Base-by-base conservation (phyloP, 2,329 filamentous ascomycete genomes). In the Grosmannia huntii region DNA sequence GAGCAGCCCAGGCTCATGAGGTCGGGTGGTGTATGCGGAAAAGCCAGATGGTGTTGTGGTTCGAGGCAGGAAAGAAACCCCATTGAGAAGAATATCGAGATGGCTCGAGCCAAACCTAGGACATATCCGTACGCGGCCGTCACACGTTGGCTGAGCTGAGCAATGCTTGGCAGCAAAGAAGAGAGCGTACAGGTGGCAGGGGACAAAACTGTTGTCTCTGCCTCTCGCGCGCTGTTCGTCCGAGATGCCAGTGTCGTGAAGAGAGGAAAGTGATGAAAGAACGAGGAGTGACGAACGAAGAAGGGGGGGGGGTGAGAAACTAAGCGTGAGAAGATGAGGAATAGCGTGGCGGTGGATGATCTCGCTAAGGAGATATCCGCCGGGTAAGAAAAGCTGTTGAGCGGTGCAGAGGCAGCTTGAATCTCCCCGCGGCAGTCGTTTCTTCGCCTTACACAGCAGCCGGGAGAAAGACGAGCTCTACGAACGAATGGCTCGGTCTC, bases 21-120 rank as follows among this genome's bases (percentile, higher is more conserved):
- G 65, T 79, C 79, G 59, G 78, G 77, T 61, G 79, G 78, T 62
- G 78, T 81, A 64, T 78, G 74, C 66, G 77, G 78, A 62, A 74
- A 69, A 67, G 73, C 71, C 68, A 76, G 73, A 66, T 73, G 76
- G 68, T 73, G 75, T 67, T 74, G 73, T 68, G 75, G 70, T 67
- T 80, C 76, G 70, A 76, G 66, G 64, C 68, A 71, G 68, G 76
- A 69, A 74, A 76, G 68, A 72, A 77, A 74, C 72, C 78, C 79
- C 79, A 82, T 82, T 78, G 77, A 74, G 69, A 73, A 64, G 64
- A 66, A 58, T 62, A 62, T 63, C 51, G 61, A 57, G 53, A 51
- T 59, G 53, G 50, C 57, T 58, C 59, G 53, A 53, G 38, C 33
- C 48, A 52, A 51, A 51, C 25, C 53, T 50, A 56, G 28, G 25